These are phyloP conservation scores for Castanopsis chinensis DNA, from an alignment of 306 rosid species.

Conservation along the genomic window DNA sequence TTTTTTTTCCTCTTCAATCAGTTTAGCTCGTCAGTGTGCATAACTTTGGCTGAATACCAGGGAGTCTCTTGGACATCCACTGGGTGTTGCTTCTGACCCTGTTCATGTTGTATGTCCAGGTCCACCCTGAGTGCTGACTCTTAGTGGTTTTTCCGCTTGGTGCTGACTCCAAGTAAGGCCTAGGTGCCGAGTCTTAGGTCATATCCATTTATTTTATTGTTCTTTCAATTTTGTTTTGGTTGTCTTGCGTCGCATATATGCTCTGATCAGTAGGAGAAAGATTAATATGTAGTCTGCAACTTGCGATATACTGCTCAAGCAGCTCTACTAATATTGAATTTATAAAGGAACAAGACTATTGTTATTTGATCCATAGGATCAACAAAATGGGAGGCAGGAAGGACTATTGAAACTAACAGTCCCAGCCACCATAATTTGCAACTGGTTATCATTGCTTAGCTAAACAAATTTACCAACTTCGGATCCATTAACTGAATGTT, in stretches of 20 bases:
- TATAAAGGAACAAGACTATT: no score
- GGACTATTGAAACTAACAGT: background rate
- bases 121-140: no score
- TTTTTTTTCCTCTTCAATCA: slow-evolving; percentile 26
- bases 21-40: slow-evolving; percentile 99
- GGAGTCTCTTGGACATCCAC: slow-evolving; percentile 83
- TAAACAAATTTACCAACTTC: background rate
- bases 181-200: no score
- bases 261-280: no score
- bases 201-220: no score
- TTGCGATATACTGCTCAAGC: no score
- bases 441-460: background rate
- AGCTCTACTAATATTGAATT: background rate
- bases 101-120: slow-evolving; percentile 55
- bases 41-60: slow-evolving; percentile 90
- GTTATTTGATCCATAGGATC: background rate
- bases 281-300: no score
- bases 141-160: no score
- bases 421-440: background rate
- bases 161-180: no score
- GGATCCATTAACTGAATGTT: background rate
- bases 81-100: slow-evolving; percentile 72
- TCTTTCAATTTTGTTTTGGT: no score
- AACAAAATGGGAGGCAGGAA: background rate
- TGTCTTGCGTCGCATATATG: no score